These are phyloP conservation scores for Geosmithia flava DNA, from an alignment of 2,329 filamentous ascomycete species.

Conservation along the genomic window DNA sequence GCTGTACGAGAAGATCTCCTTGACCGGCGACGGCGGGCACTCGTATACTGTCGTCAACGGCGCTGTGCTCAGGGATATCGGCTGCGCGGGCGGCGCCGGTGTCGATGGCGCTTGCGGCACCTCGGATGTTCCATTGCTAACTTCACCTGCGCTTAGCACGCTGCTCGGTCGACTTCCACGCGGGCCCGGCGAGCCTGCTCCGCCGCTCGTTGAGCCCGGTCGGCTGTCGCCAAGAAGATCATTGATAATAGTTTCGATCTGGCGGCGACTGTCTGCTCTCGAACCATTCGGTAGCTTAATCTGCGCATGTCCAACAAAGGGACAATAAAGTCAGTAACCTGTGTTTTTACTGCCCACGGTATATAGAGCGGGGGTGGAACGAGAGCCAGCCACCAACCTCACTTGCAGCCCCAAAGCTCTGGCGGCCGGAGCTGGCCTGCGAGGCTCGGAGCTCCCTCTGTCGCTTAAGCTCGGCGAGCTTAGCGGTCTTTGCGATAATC, in stretches of 20 bases:
- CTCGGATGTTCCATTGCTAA: conserved; percentile 64
- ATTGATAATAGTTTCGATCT: conserved; percentile 78
- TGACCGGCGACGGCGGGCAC: conserved; percentile 59
- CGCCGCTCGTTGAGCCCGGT: conserved; percentile 51
- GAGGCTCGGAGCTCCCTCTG: conserved; percentile 75
- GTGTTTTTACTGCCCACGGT: conserved; percentile 2
- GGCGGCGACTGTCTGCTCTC: conserved; percentile 56
- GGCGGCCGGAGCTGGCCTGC: conserved; percentile 58
- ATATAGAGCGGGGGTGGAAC: conserved; percentile 4
- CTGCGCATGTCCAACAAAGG: conserved; percentile 8
- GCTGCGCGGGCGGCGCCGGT: conserved; percentile 19
- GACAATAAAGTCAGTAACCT: conserved; percentile 1
- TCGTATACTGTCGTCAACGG: conserved; percentile 71
- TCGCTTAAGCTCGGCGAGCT: conserved; percentile 89
- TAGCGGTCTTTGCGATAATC: conserved; percentile 92
- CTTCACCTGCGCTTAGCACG: conserved; percentile 67
- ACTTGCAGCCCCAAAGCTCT: conserved; percentile 53
- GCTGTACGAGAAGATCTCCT: conserved; percentile 90
- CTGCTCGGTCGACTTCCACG: conserved; percentile 75
- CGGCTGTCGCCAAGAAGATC: conserved; percentile 71
- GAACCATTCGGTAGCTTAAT: conserved; percentile 58
- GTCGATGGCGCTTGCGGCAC: conserved; percentile 33
- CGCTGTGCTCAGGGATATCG: conserved; percentile 62
- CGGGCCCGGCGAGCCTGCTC: conserved; percentile 49
- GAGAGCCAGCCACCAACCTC: conserved; percentile 46